Percentiles rank a stretch among this genome's conserved stretches.
These are phyloP conservation scores for Knoxia roxburghii DNA, from an alignment of 257 asterid genomes.

Conservation along the genomic window DNA sequence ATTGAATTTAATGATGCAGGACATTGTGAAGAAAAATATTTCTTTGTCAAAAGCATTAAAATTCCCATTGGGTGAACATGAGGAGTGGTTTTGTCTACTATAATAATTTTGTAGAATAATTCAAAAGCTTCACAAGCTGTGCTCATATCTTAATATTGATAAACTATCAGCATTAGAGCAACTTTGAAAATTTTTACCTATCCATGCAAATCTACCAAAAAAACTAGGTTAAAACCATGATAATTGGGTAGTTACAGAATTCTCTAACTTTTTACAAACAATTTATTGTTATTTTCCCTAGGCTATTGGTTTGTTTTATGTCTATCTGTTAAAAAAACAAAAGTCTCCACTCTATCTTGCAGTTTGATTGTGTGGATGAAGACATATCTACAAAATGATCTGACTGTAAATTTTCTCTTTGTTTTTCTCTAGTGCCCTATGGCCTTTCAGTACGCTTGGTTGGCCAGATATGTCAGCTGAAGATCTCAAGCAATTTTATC, in stretches of 20 bases:
- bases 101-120: too few species aligned
- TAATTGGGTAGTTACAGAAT: neutral
- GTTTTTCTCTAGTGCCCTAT: constrained; percentile 56
- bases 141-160: neutral
- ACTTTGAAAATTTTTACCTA: neutral
- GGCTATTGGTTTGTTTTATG: neutral
- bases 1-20: neutral
- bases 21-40: neutral
- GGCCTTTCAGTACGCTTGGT: constrained; percentile 99
- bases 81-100: too few species aligned
- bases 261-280: neutral
- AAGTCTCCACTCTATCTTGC: neutral
- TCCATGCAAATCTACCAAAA: neutral
- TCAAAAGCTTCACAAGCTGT: neutral
- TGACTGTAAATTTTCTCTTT: constrained; percentile 22
- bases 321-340: neutral
- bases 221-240: neutral
- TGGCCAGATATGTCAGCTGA: constrained; percentile 90
- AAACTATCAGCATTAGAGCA: neutral
- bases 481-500: constrained; percentile 78
- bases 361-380: neutral
- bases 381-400: neutral
- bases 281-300: neutral
- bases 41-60: neutral
- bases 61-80: neutral